These are phyloP conservation scores for Silene vulgaris DNA, from an alignment of 179 eudicot genomes.

Conservation along the genomic window DNA sequence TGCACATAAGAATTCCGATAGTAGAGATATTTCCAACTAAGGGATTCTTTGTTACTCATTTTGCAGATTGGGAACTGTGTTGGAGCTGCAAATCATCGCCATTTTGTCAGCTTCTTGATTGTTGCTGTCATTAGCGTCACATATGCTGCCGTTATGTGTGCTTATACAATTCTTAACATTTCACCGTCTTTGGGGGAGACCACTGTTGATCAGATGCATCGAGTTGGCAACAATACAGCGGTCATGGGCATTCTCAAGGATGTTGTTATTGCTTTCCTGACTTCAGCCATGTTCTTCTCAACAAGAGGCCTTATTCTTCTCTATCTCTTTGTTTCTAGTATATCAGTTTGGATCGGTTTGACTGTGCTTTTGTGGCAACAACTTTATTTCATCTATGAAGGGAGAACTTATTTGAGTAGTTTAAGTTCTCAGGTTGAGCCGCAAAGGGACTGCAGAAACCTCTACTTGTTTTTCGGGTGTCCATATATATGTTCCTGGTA, in stretches of 20 bases:
- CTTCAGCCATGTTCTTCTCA: slow-evolving; percentile 56
- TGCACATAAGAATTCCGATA: neutral
- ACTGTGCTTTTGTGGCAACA: slow-evolving; percentile 92
- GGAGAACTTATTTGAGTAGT: slow-evolving; percentile 73
- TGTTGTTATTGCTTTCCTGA: slow-evolving; percentile 40
- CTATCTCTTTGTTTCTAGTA: slow-evolving; percentile 73
- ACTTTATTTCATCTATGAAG: slow-evolving; percentile 69
- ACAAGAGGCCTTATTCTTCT: slow-evolving; percentile 70
- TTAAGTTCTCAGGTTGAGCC: slow-evolving; percentile 48
- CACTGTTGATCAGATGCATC: slow-evolving; percentile 21
- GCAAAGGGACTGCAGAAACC: slow-evolving; percentile 67
- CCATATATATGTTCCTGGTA: slow-evolving; percentile 37
- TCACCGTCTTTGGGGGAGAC: slow-evolving; percentile 50
- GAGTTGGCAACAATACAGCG: slow-evolving; percentile 24
- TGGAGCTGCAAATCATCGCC: slow-evolving; percentile 78
- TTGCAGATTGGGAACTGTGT: slow-evolving; percentile 97
- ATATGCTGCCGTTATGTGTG: slow-evolving; percentile 58
- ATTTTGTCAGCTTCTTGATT: slow-evolving; percentile 68
- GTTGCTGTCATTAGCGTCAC: slow-evolving; percentile 58
- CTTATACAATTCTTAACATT: slow-evolving; percentile 38
- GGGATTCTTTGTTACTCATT: neutral
- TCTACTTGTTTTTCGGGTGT: slow-evolving; percentile 68
- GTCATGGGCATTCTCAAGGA: slow-evolving; percentile 36
- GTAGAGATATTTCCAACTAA: neutral
- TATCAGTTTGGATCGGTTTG: slow-evolving; percentile 74